Evolutionary conservation across 2,329 filamentous ascomycete genomes (phyloP), one percentile per base, ranked within the genome.

Genomic region (Phoma sp.): DNA sequence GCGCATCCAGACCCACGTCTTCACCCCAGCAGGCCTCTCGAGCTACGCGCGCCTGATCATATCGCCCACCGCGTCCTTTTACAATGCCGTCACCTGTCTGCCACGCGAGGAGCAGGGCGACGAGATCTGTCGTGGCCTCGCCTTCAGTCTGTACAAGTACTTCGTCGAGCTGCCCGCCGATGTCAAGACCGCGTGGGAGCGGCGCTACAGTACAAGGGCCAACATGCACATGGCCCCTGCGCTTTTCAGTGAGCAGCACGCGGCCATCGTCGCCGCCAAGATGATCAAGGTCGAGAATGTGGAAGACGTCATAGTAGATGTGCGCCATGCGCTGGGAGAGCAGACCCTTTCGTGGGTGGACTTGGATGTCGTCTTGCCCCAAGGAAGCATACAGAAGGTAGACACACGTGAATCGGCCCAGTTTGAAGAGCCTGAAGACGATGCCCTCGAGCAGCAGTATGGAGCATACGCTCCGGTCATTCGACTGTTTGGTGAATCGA

Each of bases 41-140:
- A 93, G 89, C 65, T 99, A 93, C 73, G 88, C 90, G 56, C 91
- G 93, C 67, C 86, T 99, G 64, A 96, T 93, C 57, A 88, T 98
- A 62, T 96, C 93, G 23, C 95, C 95, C 39, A 96, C 90, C 69
- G 96, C 93, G 41, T 87, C 91, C 46, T 89, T 96, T 69, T 98
- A 98, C 76, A 85, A 87, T 62, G 93, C 93, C 49, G 95, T 99
- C 74, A 88, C 90, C 72, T 87, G 93, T 73, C 83, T 99, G 38
- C 92, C 95, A 37, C 89, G 92, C 71, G 93, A 97, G 72, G 92
- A 93, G 75, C 95, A 98, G 79, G 93, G 93, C 68, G 93, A 98
- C 73, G 93, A 98, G 75, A 83, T 96, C 61, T 96, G 89, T 76
- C 88, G 95, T 40, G 95, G 89, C 14, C 83, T 99, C 51, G 95